Evolutionary conservation across 768 basidiomycete species (phyloP).

Genomic region (Cystofilobasidium ferigula): DNA sequence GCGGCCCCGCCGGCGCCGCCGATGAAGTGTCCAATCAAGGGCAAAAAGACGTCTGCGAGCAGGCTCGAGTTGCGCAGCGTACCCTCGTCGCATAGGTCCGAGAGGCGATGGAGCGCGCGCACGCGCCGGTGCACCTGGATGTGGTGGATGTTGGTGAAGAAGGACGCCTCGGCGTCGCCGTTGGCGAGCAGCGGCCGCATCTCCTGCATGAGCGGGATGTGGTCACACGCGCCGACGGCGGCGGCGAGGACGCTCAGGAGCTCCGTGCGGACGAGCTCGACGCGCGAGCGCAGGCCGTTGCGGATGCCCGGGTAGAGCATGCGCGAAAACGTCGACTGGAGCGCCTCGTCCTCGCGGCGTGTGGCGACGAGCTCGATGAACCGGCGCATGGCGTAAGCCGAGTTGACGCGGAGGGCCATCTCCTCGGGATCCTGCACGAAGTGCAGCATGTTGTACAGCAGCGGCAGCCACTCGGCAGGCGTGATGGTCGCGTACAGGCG

Average conservation of each 20-base stretch:
- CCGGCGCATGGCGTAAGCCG: conserved; percentile 60
- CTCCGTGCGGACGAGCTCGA: conserved; percentile 78
- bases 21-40: conserved; percentile 73
- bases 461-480: conserved; percentile 59
- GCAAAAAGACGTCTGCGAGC: conserved; percentile 64
- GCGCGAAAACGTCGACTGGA: conserved; percentile 49
- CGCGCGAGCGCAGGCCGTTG: conserved; percentile 63
- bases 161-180: conserved; percentile 87
- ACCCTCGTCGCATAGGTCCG: conserved; percentile 60
- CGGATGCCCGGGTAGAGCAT: conserved; percentile 67
- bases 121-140: conserved; percentile 82
- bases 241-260: conserved; percentile 65
- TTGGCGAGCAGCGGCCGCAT: conserved; percentile 68
- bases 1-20: conserved; percentile 48
- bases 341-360: conserved; percentile 32
- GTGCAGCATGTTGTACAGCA: conserved; percentile 70
- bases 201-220: conserved; percentile 56
- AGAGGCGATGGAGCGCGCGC: conserved; percentile 71
- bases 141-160: conserved; percentile 93
- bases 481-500: conserved; percentile 33
- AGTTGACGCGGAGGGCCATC: conserved; percentile 69
- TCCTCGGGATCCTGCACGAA: conserved; percentile 84
- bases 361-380: conserved; percentile 51
- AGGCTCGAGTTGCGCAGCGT: conserved; percentile 58
- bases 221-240: conserved; percentile 55